These are phyloP conservation scores for Cladosporium sp. DNA, from an alignment of 2,329 filamentous ascomycete genomes.

Conservation along the genomic window DNA sequence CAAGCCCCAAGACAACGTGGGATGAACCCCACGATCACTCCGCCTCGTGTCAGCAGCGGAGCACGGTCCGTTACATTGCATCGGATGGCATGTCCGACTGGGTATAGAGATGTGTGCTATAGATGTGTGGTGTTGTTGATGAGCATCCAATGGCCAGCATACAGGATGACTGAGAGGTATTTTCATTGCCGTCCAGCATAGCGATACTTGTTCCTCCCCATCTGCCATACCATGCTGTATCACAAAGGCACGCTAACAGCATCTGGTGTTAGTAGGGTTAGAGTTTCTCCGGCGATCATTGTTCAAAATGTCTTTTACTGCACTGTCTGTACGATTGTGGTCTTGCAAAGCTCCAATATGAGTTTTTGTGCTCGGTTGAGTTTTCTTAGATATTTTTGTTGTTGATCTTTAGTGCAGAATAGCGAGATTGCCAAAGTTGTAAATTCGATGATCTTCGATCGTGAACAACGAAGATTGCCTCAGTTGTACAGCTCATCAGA, in stretches of 20 bases:
- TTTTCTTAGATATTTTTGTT: too few relatives aligned
- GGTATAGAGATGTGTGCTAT: not conserved
- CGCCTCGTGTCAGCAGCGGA: not conserved
- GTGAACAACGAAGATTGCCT: too few relatives aligned
- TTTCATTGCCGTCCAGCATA: fast-evolving
- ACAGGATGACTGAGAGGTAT: not conserved
- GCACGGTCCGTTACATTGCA: not conserved
- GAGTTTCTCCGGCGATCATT: not conserved
- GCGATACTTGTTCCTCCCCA: not conserved
- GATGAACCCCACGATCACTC: not conserved
- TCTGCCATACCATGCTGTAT: not conserved
- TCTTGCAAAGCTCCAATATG: not conserved
- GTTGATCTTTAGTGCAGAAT: too few relatives aligned
- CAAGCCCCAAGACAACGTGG: not conserved
- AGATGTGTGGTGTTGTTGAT: not conserved
- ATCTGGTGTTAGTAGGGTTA: not conserved
- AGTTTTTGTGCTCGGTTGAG: too few relatives aligned
- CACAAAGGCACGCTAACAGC: not conserved
- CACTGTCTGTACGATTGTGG: not conserved
- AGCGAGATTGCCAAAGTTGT: too few relatives aligned
- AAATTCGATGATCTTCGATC: too few relatives aligned
- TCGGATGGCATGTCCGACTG: not conserved
- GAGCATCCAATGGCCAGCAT: not conserved
- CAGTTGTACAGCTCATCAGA: too few relatives aligned
- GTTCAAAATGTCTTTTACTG: not conserved